Percentiles rank a stretch among this genome's conserved stretches.
Conservation (phyloP, 257 asterid species). For the Coffea canephora region DNA sequence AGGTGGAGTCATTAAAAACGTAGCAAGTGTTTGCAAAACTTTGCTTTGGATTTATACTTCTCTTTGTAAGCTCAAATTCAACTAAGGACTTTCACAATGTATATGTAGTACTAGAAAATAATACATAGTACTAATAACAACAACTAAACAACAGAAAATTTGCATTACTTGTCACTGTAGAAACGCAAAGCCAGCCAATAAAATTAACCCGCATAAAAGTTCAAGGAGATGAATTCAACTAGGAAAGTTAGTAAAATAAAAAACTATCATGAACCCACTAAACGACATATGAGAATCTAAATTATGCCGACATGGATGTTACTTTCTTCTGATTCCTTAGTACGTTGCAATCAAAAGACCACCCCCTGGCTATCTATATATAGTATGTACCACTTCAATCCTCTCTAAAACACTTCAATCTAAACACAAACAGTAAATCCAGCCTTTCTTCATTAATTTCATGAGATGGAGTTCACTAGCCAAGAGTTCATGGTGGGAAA, state of each 20-base stretch:
- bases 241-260: neutral
- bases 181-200: neutral
- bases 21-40: no score
- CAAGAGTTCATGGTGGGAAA: conserved; percentile 76
- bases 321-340: neutral
- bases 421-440: neutral
- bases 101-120: neutral
- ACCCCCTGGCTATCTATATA: neutral
- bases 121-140: neutral
- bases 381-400: neutral
- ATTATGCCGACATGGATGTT: neutral
- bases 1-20: no score
- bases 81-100: neutral
- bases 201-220: neutral
- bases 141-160: neutral
- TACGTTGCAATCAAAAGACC: neutral
- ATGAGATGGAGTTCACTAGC: conserved; percentile 54
- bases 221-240: neutral
- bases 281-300: conserved; percentile 12
- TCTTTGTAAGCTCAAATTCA: neutral
- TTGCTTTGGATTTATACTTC: no score
- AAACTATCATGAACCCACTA: neutral
- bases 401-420: neutral
- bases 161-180: neutral
- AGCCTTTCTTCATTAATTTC: neutral